Percentiles rank a stretch among this genome's conserved stretches.
Conservation (phyloP, 192 early-diverging fungal species). For the Linnemannia schmuckeri region DNA sequence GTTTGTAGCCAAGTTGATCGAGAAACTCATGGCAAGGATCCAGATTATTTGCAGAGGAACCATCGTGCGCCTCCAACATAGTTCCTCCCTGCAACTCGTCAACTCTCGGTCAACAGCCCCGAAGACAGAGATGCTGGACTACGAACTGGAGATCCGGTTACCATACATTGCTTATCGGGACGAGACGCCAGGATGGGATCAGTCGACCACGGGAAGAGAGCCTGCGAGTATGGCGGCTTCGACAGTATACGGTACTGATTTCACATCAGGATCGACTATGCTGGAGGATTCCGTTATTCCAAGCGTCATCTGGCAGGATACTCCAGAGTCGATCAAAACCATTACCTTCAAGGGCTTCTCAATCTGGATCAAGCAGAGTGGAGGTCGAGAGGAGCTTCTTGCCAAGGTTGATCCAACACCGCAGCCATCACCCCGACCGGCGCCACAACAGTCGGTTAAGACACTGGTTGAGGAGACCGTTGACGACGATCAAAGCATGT, state of each 20-base stretch:
- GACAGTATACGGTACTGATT: slow-evolving; percentile 20
- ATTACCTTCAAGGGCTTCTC: slow-evolving; percentile 63
- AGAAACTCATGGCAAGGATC: slow-evolving; percentile 85
- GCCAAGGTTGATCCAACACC: not conserved
- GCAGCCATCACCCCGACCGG: not conserved
- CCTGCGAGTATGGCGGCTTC: slow-evolving; percentile 26
- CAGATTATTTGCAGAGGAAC: slow-evolving; percentile 77
- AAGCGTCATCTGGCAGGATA: slow-evolving; percentile 51
- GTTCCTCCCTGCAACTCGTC: slow-evolving; percentile 52
- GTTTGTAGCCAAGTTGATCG: slow-evolving; percentile 84
- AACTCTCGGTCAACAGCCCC: slow-evolving; percentile 4
- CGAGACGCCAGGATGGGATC: slow-evolving; percentile 68
- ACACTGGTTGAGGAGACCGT: not conserved
- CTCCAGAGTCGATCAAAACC: slow-evolving; percentile 64
- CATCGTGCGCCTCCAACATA: slow-evolving; percentile 61
- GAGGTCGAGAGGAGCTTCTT: slow-evolving; percentile 5
- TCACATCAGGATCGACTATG: slow-evolving; percentile 25
- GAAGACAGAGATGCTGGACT: slow-evolving; percentile 48
- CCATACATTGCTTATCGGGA: slow-evolving; percentile 68
- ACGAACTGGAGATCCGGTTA: slow-evolving; percentile 64
- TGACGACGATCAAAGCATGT: slow-evolving; percentile 16
- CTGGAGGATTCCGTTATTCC: slow-evolving; percentile 38
- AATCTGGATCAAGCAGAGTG: slow-evolving; percentile 60
- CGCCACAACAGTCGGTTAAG: not conserved
- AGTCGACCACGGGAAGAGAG: slow-evolving; percentile 22